These are phyloP conservation scores for Herpetospermum pedunculosum DNA, from an alignment of 306 rosid species.

Conservation along the genomic window DNA sequence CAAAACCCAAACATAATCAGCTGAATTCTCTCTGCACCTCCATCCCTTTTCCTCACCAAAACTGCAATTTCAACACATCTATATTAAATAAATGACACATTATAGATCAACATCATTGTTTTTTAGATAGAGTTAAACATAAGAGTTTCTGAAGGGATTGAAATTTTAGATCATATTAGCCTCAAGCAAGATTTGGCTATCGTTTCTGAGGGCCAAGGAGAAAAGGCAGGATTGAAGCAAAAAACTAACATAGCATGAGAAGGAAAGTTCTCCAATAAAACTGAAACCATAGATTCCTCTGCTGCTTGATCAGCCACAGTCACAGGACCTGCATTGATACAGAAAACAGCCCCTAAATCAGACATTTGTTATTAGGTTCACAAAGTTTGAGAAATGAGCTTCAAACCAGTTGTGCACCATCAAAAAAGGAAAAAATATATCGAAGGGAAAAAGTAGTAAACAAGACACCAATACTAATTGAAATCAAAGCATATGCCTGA, in stretches of 20 bases:
- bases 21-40: conserved; percentile 54
- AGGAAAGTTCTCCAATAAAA: conserved; percentile 46
- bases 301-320: conserved; percentile 86
- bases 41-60: conserved; percentile 93
- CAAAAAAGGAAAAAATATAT: background rate
- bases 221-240: background rate
- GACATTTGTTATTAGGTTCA: background rate
- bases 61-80: conserved; percentile 28
- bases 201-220: background rate
- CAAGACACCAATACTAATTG: background rate
- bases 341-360: background rate
- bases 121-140: background rate
- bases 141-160: background rate
- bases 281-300: conserved; percentile 78
- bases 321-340: conserved; percentile 58
- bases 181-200: background rate
- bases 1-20: conserved; percentile 90
- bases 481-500: background rate
- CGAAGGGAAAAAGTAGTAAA: background rate
- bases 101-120: background rate
- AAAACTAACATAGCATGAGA: conserved; percentile 68
- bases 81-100: background rate
- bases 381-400: background rate
- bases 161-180: background rate
- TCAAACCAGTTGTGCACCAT: background rate